Percentiles rank a stretch among this genome's conserved stretches.
These are phyloP conservation scores for Conringia planisiliqua DNA, from an alignment of 345 rosid genomes.

Conservation along the genomic window DNA sequence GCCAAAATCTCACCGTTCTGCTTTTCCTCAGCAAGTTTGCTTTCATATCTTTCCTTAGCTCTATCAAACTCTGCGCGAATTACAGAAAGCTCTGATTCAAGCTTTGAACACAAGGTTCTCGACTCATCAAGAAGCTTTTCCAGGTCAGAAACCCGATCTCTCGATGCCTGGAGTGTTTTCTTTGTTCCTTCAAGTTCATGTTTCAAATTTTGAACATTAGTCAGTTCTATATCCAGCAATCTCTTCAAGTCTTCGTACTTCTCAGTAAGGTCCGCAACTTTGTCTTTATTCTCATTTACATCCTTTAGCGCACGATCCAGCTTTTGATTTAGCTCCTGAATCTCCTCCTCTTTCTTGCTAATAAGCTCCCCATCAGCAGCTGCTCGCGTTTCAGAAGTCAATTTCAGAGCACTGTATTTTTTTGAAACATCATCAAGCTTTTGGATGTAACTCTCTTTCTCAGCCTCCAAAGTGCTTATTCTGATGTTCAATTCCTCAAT, in stretches of 20 bases:
- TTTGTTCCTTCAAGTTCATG: conserved; percentile 50
- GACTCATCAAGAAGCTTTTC: conserved; percentile 53
- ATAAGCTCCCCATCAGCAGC: conserved; percentile 50
- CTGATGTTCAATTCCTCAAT: conserved; percentile 54
- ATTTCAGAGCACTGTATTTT: conserved; percentile 53
- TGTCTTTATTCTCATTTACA: conserved; percentile 36
- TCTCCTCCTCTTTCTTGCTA: conserved; percentile 48
- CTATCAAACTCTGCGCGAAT: conserved; percentile 48
- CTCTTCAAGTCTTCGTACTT: conserved; percentile 58
- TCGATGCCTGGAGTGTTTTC: conserved; percentile 50
- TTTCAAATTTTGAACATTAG: conserved; percentile 42
- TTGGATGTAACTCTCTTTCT: conserved; percentile 48
- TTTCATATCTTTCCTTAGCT: conserved; percentile 41
- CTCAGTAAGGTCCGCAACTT: conserved; percentile 44
- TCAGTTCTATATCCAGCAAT: conserved; percentile 48
- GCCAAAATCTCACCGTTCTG: conserved; percentile 41
- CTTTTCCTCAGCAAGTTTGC: conserved; percentile 49
- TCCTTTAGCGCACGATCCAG: conserved; percentile 43
- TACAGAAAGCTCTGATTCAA: conserved; percentile 60
- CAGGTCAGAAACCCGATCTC: conserved; percentile 54
- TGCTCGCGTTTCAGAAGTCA: conserved; percentile 53
- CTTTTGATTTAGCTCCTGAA: conserved; percentile 49
- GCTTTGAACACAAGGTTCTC: conserved; percentile 39
- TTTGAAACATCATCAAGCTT: conserved; percentile 44
- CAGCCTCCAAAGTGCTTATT: conserved; percentile 44